Evolutionary conservation across 108 stramenopile species (phyloP), one percentile per base, ranked within the genome.

Genomic region (Pseudonitzschia pungens): DNA sequence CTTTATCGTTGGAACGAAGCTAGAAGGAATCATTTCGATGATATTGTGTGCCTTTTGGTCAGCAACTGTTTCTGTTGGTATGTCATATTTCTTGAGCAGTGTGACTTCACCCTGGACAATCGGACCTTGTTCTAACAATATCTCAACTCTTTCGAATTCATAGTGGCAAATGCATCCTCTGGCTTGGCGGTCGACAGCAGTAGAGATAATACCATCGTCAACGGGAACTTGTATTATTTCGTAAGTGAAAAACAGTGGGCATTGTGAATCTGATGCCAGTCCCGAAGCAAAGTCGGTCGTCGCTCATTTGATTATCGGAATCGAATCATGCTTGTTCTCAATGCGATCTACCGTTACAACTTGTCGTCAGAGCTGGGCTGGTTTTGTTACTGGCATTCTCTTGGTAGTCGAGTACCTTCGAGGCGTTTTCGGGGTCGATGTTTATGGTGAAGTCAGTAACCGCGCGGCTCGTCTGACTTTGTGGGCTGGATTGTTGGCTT

Each of bases 181-280:
- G 90, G 88, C 12, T 80, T 92, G 36, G 90, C 88, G 26, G 87
- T 86, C 20, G 79, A 89, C 64, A n/a, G 48, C 36, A 76, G 54
- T 12, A 64, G 33, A 36, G 66, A 48, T 42, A 83, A 75, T 48
- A 75, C 77, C 4, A 79, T 92, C 21, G 70, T 70, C 51, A 94
- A 94, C 74, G 93, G 89, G 7, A 94, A 94, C 77, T 57, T 94
- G 31, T 92, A 92, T 59, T 94, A 94, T 79, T 90, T 90, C 71
- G 70, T 71, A 44, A 71, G 70, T 71, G 27, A 58, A n/a, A 60
- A 44, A 43, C 24, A 59, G 14, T 48, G 1, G 45, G 14, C 14
- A 10, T 18, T 4, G 10, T 48, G 14, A 10, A 18, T 4, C 45
- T 48, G 45, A 11, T 2, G 2, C 1, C 10, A 18, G 14, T 48